phyloP scores from a whole-genome alignment of 345 rosid species.

The Cardiospermum halicacabum region DNA sequence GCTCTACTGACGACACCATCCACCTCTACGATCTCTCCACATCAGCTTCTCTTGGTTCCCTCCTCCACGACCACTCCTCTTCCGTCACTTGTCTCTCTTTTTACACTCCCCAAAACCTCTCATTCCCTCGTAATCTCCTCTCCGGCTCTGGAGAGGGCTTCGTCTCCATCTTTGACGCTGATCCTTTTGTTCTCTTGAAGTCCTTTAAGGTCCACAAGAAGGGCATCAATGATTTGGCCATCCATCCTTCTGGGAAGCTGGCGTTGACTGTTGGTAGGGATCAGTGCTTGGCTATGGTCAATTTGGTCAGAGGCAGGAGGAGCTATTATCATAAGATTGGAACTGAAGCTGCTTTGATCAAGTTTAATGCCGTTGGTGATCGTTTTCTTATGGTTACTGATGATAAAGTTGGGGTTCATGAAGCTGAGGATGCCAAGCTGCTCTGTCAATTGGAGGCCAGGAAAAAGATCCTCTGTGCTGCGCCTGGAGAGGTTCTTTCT shows the following conservation, averaged over 20 bases:
- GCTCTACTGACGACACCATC: slow-evolving; percentile 74
- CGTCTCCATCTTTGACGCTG: slow-evolving; percentile 75
- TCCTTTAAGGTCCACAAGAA: slow-evolving; percentile 62
- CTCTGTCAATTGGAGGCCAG: slow-evolving; percentile 49
- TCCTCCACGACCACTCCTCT: slow-evolving; percentile 60
- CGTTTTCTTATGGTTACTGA: slow-evolving; percentile 67
- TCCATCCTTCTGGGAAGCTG: slow-evolving; percentile 81
- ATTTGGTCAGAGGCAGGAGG: slow-evolving; percentile 84
- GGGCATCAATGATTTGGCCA: slow-evolving; percentile 61
- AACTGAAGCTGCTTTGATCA: slow-evolving; percentile 62
- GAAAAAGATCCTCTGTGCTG: slow-evolving; percentile 72
- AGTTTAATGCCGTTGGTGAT: slow-evolving; percentile 55
- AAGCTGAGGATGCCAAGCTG: slow-evolving; percentile 82
- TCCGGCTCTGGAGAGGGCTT: slow-evolving; percentile 83
- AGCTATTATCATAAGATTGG: slow-evolving; percentile 69
- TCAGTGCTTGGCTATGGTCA: slow-evolving; percentile 79
- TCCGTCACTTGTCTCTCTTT: slow-evolving; percentile 75
- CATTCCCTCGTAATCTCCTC: slow-evolving; percentile 84
- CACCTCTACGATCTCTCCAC: slow-evolving; percentile 81
- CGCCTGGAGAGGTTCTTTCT: slow-evolving; percentile 67
- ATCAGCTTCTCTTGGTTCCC: slow-evolving; percentile 79
- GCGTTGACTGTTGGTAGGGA: slow-evolving; percentile 80
- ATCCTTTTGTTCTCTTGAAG: slow-evolving; percentile 77
- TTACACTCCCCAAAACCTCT: slow-evolving; percentile 62
- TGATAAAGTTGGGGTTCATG: slow-evolving; percentile 61